phyloP scores from a whole-genome alignment of 129 eudicot species.

The Pittosporum tobira region DNA sequence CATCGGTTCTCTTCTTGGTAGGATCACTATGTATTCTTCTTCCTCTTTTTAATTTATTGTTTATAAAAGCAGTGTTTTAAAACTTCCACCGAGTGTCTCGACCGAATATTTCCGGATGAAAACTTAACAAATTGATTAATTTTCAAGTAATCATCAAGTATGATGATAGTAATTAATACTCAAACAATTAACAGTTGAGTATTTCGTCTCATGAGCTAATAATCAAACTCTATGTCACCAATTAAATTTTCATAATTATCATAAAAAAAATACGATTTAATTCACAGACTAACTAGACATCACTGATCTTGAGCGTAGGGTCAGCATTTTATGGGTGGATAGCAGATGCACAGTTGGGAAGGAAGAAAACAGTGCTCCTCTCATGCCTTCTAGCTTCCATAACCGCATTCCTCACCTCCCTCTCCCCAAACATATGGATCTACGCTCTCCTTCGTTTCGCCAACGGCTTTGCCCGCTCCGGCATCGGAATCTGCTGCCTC shows the following conservation, averaged over 20 bases:
- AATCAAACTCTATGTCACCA: no score
- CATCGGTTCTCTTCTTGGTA: slow-evolving; percentile 30
- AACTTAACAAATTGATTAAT: no score
- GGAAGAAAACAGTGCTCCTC: slow-evolving; percentile 27
- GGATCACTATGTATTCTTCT: not conserved
- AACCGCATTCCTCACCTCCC: slow-evolving; percentile 28
- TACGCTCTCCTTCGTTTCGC: slow-evolving; percentile 34
- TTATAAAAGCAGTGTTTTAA: no score
- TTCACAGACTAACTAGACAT: not conserved
- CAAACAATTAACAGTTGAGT: no score
- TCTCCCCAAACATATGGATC: slow-evolving; percentile 35
- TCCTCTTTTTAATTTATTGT: not conserved
- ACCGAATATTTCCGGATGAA: no score
- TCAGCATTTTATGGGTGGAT: slow-evolving; percentile 25
- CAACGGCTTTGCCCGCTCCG: slow-evolving; percentile 35
- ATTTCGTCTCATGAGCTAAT: no score
- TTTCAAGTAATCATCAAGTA: no score
- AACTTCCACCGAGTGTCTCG: no score
- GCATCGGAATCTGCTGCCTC: slow-evolving; percentile 40
- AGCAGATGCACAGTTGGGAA: slow-evolving; percentile 37
- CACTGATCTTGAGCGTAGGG: slow-evolving; percentile 17
- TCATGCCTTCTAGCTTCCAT: slow-evolving; percentile 37
- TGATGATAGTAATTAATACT: no score
- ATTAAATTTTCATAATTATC: no score
- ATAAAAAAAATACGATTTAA: no score